These are phyloP conservation scores for Lactifluus piperatus DNA, from an alignment of 768 basidiomycete species.

Conservation along the genomic window DNA sequence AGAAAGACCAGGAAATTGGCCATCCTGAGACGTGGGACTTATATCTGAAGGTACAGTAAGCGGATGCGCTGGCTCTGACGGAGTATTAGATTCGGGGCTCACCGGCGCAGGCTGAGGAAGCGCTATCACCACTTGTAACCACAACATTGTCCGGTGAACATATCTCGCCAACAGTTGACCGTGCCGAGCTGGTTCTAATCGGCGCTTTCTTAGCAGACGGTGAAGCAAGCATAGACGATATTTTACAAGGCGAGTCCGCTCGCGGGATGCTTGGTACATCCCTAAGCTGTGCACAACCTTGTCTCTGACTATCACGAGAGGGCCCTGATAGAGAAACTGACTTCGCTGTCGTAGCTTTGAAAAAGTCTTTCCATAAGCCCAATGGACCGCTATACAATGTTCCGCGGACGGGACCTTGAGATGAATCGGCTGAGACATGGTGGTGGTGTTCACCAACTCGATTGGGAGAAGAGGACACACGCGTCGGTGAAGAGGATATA, in stretches of 20 bases:
- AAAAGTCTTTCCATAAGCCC: slow-evolving; percentile 15
- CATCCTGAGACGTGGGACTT: neutral
- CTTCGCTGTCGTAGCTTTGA: neutral
- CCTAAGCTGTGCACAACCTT: neutral
- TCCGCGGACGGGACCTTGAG: slow-evolving; percentile 4
- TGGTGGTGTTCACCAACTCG: neutral
- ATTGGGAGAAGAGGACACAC: neutral
- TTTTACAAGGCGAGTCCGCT: neutral
- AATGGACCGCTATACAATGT: slow-evolving; percentile 11
- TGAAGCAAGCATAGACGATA: neutral
- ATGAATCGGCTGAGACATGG: neutral
- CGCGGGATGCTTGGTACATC: neutral
- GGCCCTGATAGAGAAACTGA: neutral
- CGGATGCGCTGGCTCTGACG: neutral
- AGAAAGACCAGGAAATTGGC: neutral
- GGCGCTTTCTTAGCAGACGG: neutral
- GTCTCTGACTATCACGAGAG: neutral
- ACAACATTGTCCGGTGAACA: neutral
- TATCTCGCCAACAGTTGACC: neutral
- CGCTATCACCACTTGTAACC: neutral
- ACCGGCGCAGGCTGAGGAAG: neutral
- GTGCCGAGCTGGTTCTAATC: neutral
- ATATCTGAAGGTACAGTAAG: neutral
- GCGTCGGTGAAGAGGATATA: neutral
- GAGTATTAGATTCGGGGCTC: neutral